Evolutionary conservation across 2,329 filamentous ascomycete genomes (phyloP), one percentile per base, ranked within the genome.

Genomic region (Colletotrichum falcatum): DNA sequence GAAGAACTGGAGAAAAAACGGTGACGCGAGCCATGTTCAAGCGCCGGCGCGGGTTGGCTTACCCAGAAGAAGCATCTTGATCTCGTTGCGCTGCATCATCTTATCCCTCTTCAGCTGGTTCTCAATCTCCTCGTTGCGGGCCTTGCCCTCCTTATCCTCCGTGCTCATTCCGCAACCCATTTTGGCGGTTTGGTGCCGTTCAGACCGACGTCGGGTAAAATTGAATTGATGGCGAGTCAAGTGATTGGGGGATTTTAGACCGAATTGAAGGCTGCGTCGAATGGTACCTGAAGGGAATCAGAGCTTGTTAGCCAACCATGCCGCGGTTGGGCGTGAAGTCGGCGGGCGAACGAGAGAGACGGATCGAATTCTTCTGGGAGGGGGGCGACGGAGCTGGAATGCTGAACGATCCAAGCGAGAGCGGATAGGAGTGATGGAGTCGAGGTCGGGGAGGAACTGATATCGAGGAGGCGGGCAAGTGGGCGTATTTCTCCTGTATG

Each of bases 161-260:
- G 96, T 97, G 83, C 95, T 98, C 94, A 98, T 97, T 85, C 95
- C 95, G 84, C 96, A 99, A 91, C 96, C 96, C 96, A 99, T 99
- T 79, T 87, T 94, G 92, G 81, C 86, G 84, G 82, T 77, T 72
- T 75, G 46, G 35, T 66, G 65, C 73, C 56, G 54, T 66, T 72
- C 44, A 42, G 33, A 23, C 65, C 64, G 55, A 62, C 65, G 51
- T 53, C 61, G 35, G 66, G 66, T 58, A 56, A 44, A 55, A 56
- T 60, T 56, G 35, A 62, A 58, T 53, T 58, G 67, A 53, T 62
- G 58, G 37, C 14, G 67, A 67, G 66, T 62, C 67, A 62, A 67
- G 67, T 48, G 59, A 70, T 42, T 63, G 65, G 49, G 23, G 33
- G 53, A 42, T 67, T 67, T 56, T 8, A 20, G 6, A 42, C 44